phyloP scores from a whole-genome alignment of 2,329 filamentous ascomycete species.

The Aspergillus udagawae region DNA sequence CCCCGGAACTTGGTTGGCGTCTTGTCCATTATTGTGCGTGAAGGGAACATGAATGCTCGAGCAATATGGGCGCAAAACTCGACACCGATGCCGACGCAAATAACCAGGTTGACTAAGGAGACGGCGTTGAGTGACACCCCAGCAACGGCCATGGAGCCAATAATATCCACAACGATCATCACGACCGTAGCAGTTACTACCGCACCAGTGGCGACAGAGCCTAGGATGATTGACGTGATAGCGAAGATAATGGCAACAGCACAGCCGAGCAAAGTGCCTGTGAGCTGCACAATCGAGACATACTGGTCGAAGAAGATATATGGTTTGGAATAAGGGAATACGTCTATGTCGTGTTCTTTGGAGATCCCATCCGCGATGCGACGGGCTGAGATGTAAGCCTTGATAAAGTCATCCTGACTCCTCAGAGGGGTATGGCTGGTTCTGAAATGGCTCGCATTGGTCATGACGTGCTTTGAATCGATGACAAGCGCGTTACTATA shows the following conservation, averaged over 20 bases:
- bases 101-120: conserved; percentile 91
- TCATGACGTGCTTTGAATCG: conserved; percentile 61
- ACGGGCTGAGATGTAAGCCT: conserved; percentile 81
- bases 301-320: conserved; percentile 99
- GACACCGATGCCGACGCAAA: conserved; percentile 92
- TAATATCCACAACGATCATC: conserved; percentile 93
- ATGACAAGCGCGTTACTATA: conserved; percentile 83
- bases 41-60: conserved; percentile 92
- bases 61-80: conserved; percentile 98
- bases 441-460: conserved; percentile 85
- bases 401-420: conserved; percentile 88
- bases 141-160: conserved; percentile 88
- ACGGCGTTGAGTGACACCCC: conserved; percentile 91
- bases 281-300: conserved; percentile 74
- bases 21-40: conserved; percentile 73
- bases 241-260: conserved; percentile 82
- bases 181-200: conserved; percentile 82
- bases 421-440: conserved; percentile 82
- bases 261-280: conserved; percentile 72
- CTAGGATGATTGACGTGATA: conserved; percentile 74
- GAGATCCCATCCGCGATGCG: conserved; percentile 78
- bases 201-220: conserved; percentile 74
- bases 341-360: conserved; percentile 66
- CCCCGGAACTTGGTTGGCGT: conserved; percentile 74
- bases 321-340: conserved; percentile 96